Evolutionary conservation across 2,329 filamentous ascomycete genomes (phyloP).

Genomic region (Neofusicoccum sp.): DNA sequence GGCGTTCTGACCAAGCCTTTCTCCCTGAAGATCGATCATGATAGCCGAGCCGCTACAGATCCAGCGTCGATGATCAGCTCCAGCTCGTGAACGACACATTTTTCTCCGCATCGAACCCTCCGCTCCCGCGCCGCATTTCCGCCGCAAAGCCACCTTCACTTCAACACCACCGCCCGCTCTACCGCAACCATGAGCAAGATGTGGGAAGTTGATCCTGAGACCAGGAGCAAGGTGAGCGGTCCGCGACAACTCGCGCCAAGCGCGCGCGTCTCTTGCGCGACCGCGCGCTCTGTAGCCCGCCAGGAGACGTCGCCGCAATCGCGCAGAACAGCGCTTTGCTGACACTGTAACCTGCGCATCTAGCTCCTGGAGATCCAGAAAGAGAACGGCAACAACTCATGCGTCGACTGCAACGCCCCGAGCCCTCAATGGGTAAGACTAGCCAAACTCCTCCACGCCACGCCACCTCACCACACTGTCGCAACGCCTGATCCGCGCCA

Average conservation of each 20-base stretch:
- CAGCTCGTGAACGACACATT: neutral
- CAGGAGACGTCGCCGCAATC: neutral
- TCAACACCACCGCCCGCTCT: neutral
- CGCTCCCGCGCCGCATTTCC: constrained; percentile 13
- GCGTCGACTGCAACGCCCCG: constrained; percentile 93
- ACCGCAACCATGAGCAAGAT: constrained; percentile 65
- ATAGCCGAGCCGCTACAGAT: neutral
- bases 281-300: no score
- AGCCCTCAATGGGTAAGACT: constrained; percentile 90
- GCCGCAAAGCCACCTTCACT: constrained; percentile 14
- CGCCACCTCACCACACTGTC: constrained; percentile 10
- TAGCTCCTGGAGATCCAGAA: constrained; percentile 92
- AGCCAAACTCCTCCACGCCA: constrained; percentile 20
- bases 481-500: constrained; percentile 3
- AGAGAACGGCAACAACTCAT: constrained; percentile 82
- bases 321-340: neutral
- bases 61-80: neutral
- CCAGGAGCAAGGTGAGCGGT: constrained; percentile 79
- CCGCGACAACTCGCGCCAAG: neutral
- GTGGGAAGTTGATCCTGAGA: constrained; percentile 99
- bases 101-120: neutral
- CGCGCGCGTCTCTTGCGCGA: neutral
- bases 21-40: constrained; percentile 2
- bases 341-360: neutral
- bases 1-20: constrained; percentile 2